Percentiles rank a stretch among this genome's conserved stretches.
These are phyloP conservation scores for Atalantia buxifolia DNA, from an alignment of 345 rosid genomes.

Conservation along the genomic window DNA sequence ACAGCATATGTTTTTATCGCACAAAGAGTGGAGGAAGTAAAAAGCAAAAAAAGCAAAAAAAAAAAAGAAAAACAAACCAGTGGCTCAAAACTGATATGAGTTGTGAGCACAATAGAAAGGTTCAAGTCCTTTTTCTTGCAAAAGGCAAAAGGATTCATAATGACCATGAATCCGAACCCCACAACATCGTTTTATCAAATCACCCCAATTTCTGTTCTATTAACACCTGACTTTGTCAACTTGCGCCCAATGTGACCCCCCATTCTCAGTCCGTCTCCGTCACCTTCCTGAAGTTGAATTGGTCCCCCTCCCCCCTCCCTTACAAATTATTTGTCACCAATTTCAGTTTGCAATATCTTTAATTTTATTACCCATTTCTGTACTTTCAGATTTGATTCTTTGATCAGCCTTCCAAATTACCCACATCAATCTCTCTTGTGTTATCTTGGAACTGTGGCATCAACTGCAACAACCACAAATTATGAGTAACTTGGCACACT, in stretches of 20 bases:
- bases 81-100: neutral
- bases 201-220: neutral
- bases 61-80: neutral
- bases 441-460: too few species aligned
- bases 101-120: conserved; percentile 15
- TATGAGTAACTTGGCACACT: neutral
- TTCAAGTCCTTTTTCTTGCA: conserved; percentile 22
- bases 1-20: neutral
- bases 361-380: neutral
- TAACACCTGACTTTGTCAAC: neutral
- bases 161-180: neutral
- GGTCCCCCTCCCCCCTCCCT: neutral
- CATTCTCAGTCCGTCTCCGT: neutral
- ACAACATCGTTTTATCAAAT: neutral
- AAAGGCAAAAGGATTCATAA: conserved; percentile 17
- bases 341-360: neutral
- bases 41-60: neutral
- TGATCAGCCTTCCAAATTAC: neutral
- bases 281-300: neutral
- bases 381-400: neutral
- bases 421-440: neutral
- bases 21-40: neutral
- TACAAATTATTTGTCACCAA: neutral
- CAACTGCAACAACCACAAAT: too few species aligned
- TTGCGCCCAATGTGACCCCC: neutral